These are phyloP conservation scores for Pythium plurisporium DNA, from an alignment of 352 stramenopile genomes.

Conservation along the genomic window DNA sequence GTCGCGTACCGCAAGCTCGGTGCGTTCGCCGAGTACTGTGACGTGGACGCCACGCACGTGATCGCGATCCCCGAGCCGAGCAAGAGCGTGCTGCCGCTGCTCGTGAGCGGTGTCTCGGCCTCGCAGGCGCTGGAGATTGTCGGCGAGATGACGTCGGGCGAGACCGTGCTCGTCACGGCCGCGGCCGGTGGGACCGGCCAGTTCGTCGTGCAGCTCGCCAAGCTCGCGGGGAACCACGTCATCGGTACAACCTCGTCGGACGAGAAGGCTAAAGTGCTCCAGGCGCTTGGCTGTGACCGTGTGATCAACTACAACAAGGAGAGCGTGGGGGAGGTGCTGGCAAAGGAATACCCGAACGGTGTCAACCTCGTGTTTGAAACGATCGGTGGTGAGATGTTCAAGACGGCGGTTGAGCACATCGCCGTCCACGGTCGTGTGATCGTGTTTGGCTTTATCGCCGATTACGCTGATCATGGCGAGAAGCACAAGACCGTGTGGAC, in stretches of 20 bases:
- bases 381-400: constrained; percentile 41
- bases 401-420: constrained; percentile 31
- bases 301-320: constrained; percentile 77
- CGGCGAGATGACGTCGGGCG: constrained; percentile 36
- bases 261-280: constrained; percentile 75
- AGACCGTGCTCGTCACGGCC: constrained; percentile 43
- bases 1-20: constrained; percentile 6
- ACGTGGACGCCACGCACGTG: constrained; percentile 26
- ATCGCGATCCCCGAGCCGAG: constrained; percentile 22
- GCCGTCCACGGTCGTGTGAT: constrained; percentile 33
- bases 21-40: constrained; percentile 36
- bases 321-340: constrained; percentile 36
- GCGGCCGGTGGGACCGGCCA: constrained; percentile 58
- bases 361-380: constrained; percentile 47
- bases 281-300: constrained; percentile 46
- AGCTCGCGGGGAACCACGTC: constrained; percentile 59
- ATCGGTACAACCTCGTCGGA: constrained; percentile 65
- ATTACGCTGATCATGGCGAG: constrained; percentile 49
- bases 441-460: constrained; percentile 38
- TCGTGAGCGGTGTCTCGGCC: constrained; percentile 34
- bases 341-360: constrained; percentile 43
- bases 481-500: no score
- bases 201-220: constrained; percentile 70
- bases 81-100: constrained; percentile 34
- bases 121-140: constrained; percentile 41